Evolutionary conservation across 495 filamentous ascomycete species (phyloP).

Genomic region (Aspergillus olivimuriae): DNA sequence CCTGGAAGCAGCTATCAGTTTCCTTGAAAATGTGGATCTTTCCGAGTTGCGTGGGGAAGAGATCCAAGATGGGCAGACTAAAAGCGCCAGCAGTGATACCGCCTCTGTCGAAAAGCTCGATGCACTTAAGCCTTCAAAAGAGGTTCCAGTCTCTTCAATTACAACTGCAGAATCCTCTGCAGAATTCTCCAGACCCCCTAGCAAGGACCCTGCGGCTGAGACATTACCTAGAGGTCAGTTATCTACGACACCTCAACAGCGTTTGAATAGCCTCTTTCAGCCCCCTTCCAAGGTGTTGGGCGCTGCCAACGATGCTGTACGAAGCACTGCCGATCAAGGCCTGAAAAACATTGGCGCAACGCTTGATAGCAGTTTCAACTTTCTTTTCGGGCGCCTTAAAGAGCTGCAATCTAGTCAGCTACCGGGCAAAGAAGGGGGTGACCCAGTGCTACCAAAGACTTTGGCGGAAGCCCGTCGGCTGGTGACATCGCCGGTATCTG

Average conservation of each 20-base stretch:
- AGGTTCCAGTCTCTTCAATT: constrained; percentile 27
- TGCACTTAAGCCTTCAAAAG: constrained; percentile 22
- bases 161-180: constrained; percentile 28
- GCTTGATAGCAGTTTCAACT: constrained; percentile 86
- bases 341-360: constrained; percentile 85
- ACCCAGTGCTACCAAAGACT: constrained; percentile 67
- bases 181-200: constrained; percentile 28
- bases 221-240: constrained; percentile 38
- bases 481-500: constrained; percentile 60
- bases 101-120: constrained; percentile 38
- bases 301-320: constrained; percentile 74
- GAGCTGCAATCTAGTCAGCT: constrained; percentile 48
- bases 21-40: constrained; percentile 96
- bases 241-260: constrained; percentile 44
- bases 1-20: constrained; percentile 89
- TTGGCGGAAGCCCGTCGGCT: constrained; percentile 87
- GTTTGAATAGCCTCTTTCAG: constrained; percentile 77
- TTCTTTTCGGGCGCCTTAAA: constrained; percentile 82
- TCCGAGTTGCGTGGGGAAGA: constrained; percentile 86
- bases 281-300: constrained; percentile 72
- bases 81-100: constrained; percentile 42
- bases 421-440: constrained; percentile 33
- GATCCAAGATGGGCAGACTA: constrained; percentile 53
- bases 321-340: constrained; percentile 81
- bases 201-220: constrained; percentile 28